Evolutionary conservation across 2,329 filamentous ascomycete species (phyloP), one percentile per base, ranked within the genome.

Genomic region (Colletotrichum sp.): DNA sequence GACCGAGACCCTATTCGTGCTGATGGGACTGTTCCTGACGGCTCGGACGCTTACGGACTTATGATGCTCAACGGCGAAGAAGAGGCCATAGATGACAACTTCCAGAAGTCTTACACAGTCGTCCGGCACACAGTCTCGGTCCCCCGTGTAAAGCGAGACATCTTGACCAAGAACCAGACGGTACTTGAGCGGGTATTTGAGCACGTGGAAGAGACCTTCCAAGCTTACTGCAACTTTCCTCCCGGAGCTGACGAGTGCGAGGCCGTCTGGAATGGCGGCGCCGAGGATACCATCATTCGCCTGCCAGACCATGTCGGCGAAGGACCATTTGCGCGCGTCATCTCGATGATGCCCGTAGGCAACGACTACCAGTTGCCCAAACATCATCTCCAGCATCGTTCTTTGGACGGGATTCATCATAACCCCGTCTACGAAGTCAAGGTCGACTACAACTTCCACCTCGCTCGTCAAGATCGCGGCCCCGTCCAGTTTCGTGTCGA

Each of bases 391-490:
- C 27, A 63, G 30, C 59, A 63, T 32, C 30, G 59, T 19, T 32
- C 27, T 27, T 19, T 32, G 2, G 16, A 36, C 11, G 25, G 29
- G 30, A 30, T 36, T 32, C 19, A 30, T 11, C 55, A 68, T 8
- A 77, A 76, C 12, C 64, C 63, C n/a, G 78, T 83, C 4, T 83
- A 82, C 63, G 77, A 80, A 32, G 63, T 85, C 39, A 82, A 76
- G 9, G 81, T 84, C 63, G 83, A 85, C 78, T 85, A 84, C 72
- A 78, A 82, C 34, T 84, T 84, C 74, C 61, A 77, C 16, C 69
- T 77, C 5, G 80, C 82, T 22, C 75, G 78, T 15, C 78, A 78
- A 8, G 81, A 82, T 44, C 39, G 69, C 22, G 79, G 78, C n/a
- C 74, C 79, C 9, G 79, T 82, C 30, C 76, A 82, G 39, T 81